Evolutionary conservation across 1,284 basidiomycete genomes (phyloP).

Genomic region (Malassezia dermatis): DNA sequence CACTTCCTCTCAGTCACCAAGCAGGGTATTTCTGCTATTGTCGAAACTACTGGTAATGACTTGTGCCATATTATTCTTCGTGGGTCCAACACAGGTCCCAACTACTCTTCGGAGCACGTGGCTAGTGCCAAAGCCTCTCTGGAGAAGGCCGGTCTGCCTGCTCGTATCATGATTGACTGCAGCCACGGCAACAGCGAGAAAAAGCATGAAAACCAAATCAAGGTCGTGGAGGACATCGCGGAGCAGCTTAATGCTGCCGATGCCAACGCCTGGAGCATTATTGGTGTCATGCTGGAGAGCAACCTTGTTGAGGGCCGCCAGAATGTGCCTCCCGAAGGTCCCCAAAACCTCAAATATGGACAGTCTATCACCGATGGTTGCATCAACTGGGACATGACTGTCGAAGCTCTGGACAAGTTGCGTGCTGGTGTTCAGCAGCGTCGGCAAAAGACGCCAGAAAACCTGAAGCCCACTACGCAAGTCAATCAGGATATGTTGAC

Average conservation of each 20-base stretch:
- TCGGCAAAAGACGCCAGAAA: constrained; percentile 22
- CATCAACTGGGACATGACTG: constrained; percentile 40
- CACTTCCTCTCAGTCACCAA: constrained; percentile 97
- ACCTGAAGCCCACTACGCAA: not conserved
- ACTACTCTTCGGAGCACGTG: constrained; percentile 37
- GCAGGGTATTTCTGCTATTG: constrained; percentile 56
- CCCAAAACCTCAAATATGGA: constrained; percentile 30
- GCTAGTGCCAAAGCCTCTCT: constrained; percentile 25
- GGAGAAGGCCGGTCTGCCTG: constrained; percentile 22
- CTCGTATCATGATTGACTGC: constrained; percentile 59
- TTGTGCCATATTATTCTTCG: constrained; percentile 46
- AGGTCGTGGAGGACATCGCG: constrained; percentile 54
- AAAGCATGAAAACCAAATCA: constrained; percentile 55
- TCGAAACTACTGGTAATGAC: constrained; percentile 46
- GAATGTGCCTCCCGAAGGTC: constrained; percentile 32
- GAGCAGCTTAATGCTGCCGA: constrained; percentile 26
- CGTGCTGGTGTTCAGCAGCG: constrained; percentile 28
- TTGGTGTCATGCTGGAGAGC: constrained; percentile 96
- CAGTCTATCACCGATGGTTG: constrained; percentile 43
- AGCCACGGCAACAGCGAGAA: constrained; percentile 63
- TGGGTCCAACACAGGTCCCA: constrained; percentile 44
- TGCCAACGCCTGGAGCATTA: constrained; percentile 55
- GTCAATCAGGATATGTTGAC: constrained; percentile 1
- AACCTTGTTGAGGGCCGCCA: constrained; percentile 61
- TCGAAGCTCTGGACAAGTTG: constrained; percentile 31